Evolutionary conservation across 2,329 filamentous ascomycete genomes (phyloP).

Genomic region (Bimuria novae-zelandiae): DNA sequence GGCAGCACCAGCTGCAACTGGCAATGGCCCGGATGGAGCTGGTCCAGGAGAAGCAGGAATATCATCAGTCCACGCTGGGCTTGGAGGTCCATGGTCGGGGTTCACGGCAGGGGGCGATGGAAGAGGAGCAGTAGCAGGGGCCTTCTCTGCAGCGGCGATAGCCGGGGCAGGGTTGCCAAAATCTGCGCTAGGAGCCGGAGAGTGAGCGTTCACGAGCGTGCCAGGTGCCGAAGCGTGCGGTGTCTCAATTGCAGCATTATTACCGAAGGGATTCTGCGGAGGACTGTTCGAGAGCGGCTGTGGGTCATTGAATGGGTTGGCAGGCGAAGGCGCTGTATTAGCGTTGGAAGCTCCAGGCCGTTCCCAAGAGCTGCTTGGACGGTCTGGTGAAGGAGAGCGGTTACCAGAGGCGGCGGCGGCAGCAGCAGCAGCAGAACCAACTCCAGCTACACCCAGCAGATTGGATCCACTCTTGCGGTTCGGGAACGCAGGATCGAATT

Average conservation of each 20-base stretch:
- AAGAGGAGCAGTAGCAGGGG: slow-evolving; percentile 44
- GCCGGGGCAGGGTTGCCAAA: slow-evolving; percentile 43
- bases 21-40: slow-evolving; percentile 44
- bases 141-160: slow-evolving; percentile 50
- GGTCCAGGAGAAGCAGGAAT: slow-evolving; percentile 58
- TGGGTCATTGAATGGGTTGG: slow-evolving; percentile 73
- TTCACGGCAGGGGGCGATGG: slow-evolving; percentile 57
- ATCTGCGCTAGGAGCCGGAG: slow-evolving; percentile 28
- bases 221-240: slow-evolving; percentile 32
- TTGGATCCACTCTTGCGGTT: slow-evolving; percentile 48
- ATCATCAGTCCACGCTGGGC: slow-evolving; percentile 66
- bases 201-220: slow-evolving; percentile 30
- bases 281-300: slow-evolving; percentile 44
- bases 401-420: slow-evolving; percentile 23
- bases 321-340: slow-evolving; percentile 53
- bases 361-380: slow-evolving; percentile 46
- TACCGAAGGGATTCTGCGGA: slow-evolving; percentile 64
- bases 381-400: slow-evolving; percentile 26
- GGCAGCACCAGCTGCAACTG: slow-evolving; percentile 62
- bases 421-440: slow-evolving; percentile 26
- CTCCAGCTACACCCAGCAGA: slow-evolving; percentile 38
- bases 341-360: slow-evolving; percentile 42
- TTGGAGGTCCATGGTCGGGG: slow-evolving; percentile 49
- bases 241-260: slow-evolving; percentile 45
- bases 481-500: slow-evolving; percentile 74